Evolutionary conservation across 1,139 yeast genomes (phyloP), one percentile per base, ranked within the genome.

Genomic region (Kluyveromyces marxianus): DNA sequence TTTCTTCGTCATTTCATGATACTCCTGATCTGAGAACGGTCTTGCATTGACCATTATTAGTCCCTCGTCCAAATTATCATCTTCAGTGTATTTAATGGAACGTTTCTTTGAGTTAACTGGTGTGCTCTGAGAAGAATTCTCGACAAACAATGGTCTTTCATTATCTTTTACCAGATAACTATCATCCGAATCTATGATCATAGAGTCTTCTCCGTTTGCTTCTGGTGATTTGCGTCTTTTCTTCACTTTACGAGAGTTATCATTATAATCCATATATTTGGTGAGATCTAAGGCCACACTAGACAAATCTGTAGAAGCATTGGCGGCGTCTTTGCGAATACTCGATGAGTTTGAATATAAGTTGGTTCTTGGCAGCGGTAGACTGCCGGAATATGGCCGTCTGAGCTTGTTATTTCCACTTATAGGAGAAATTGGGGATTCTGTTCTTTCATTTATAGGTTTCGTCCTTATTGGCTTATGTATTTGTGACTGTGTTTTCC

Each of bases 21-120:
- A 57, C 40, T 59, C 60, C 7, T 51, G 53, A 8, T 53, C 55
- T 3, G 54, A 46, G 39, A 47, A 53, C 29, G 37, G 31, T 32
- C 45, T 44, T 10, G 50, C 44, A 25, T 50, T 46, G 4, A 47
- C 45, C 14, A 52, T 50, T 25, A 8, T 24, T 31, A 25, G 25
- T 24, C 6, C 25, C 26, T 14, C 24, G 4, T 32, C 37, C 14
- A 35, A 6, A 7, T 14, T 27, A 26, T 34, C 30, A n/a, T 32
- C 42, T 32, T 33, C 31, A 3, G 6, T 6, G 4, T 7, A 25
- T 25, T 14, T 10, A 4, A 37, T 25, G 4, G 25, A 3, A 5
- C 8, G 7, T 14, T n/a, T 39, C 6, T 39, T 39, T 3, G 26
- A n/a, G 27, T 14, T 28, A 6, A 40, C 38, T 2, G 43, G 43